Evolutionary conservation across 73 alveolate genomes (phyloP).

Genomic region (Durusdinium trenchii): DNA sequence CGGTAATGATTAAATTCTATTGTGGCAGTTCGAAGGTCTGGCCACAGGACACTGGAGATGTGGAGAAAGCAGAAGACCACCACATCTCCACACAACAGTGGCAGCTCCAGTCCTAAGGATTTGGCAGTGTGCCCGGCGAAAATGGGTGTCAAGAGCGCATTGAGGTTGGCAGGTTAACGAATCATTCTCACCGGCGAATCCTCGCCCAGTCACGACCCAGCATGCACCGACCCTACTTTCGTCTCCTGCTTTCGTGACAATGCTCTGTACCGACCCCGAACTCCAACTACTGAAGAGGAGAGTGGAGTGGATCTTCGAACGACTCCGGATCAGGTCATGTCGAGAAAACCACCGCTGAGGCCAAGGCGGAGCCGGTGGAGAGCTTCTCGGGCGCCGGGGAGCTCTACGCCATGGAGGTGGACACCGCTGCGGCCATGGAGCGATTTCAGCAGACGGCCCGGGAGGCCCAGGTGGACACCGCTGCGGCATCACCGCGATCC

Average conservation of each 20-base stretch:
- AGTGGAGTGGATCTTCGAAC: too few relatives aligned
- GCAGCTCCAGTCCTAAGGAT: slow-evolving; percentile 55
- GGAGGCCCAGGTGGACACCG: neutral
- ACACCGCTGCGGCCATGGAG: slow-evolving; percentile 84
- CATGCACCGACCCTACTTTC: too few relatives aligned
- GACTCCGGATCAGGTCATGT: too few relatives aligned
- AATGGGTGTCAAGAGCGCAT: too few relatives aligned
- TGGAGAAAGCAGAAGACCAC: slow-evolving; percentile 64
- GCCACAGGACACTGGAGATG: slow-evolving; percentile 30
- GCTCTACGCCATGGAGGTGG: slow-evolving; percentile 94
- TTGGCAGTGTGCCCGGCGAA: too few relatives aligned
- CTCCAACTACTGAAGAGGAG: too few relatives aligned
- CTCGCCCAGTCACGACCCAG: too few relatives aligned
- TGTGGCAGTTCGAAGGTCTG: slow-evolving; percentile 44
- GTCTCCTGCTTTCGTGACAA: too few relatives aligned
- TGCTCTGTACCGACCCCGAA: too few relatives aligned
- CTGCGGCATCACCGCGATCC: neutral
- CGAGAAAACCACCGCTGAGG: slow-evolving; percentile 11
- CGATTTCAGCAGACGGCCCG: slow-evolving; percentile 67
- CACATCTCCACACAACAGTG: slow-evolving; percentile 33
- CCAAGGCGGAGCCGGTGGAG: slow-evolving; percentile 76
- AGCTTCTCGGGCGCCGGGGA: slow-evolving; percentile 78
- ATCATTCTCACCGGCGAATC: too few relatives aligned
- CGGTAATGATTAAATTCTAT: neutral
- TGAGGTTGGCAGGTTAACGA: too few relatives aligned